Evolutionary conservation across 805 yeast genomes (phyloP), one percentile per base, ranked within the genome.

Genomic region (Teunomyces pallodes): DNA sequence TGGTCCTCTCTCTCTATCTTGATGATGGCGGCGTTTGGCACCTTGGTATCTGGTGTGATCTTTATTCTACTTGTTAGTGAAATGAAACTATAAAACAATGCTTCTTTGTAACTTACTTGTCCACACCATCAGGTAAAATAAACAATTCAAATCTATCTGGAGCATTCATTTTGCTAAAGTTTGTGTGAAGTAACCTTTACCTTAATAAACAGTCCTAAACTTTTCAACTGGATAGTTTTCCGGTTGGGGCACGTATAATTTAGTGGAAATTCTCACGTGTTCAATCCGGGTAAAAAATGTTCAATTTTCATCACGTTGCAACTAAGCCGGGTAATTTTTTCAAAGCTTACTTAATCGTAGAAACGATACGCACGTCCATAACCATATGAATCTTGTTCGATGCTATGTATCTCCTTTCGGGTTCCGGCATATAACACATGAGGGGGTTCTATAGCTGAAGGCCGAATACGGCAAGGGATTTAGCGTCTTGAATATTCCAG

Each of bases 101-200:
- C 24, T 36, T 9, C 28, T 36, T 9, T n/a, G 26, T 36, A 13
- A 77, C 88, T 30, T 76, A 84, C 88, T 94, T 94, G 45, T 92
- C 87, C 46, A 89, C 95, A 46, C 99, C 98, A 67, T 94, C 99
- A n/a, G 97, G 98, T 59, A 94, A 78, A 58, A 94, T 82, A 66
- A 94, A 94, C 36, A 94, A 82, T 76, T 94, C 99, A 67, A 92
- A 94, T 79, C 99, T 86, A 74, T 94, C 99, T 70, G 99, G 99
- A 62, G 98, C 98, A 74, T 94, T 94, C 99, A 94, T 92, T 48
- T 41, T 60, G 48, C 48, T 9, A 8, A 7, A 20, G 16, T 24
- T 10, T 38, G 7, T 38, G 9, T 10, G n/a, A 9, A 8, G 26
- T 10, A 20, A 24, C 29, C 13, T 14, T 12, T 26, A 5, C 13